phyloP scores from a whole-genome alignment of 2,329 filamentous ascomycete species.

The Aspergillus quadricinctus region DNA sequence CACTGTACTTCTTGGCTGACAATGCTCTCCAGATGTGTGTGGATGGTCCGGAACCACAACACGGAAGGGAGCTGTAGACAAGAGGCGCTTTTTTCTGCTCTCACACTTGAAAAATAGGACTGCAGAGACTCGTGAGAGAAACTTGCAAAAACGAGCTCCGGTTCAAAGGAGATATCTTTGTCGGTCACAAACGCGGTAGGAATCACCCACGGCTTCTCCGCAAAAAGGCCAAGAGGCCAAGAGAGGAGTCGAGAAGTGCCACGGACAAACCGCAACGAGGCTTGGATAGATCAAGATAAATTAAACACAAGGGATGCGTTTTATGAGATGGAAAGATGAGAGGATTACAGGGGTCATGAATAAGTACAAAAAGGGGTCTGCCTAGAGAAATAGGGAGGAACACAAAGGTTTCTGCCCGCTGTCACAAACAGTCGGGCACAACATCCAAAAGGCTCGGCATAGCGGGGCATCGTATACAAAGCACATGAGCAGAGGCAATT shows the following conservation, averaged over 20 bases:
- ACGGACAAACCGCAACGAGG: background rate
- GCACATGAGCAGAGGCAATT: background rate
- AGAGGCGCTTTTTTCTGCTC: background rate
- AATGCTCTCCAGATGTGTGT: background rate
- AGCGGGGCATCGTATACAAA: slow-evolving; percentile 8
- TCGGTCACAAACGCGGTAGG: background rate
- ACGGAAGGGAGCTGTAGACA: background rate
- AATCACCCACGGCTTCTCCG: background rate
- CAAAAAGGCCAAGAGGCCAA: background rate
- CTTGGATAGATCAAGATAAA: background rate
- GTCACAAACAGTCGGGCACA: background rate
- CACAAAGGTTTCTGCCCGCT: background rate
- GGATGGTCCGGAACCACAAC: background rate
- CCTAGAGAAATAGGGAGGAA: background rate
- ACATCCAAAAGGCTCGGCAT: slow-evolving; percentile 9
- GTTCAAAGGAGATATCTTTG: background rate
- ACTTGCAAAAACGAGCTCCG: background rate
- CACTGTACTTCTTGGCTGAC: background rate
- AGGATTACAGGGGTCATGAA: background rate
- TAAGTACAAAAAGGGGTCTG: background rate
- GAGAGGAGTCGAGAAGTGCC: background rate
- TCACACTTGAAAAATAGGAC: background rate
- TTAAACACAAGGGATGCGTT: background rate
- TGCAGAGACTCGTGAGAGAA: background rate
- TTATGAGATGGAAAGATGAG: background rate